phyloP scores from a whole-genome alignment of 176 grass and related monocot genomes.

The Juncus effusus region DNA sequence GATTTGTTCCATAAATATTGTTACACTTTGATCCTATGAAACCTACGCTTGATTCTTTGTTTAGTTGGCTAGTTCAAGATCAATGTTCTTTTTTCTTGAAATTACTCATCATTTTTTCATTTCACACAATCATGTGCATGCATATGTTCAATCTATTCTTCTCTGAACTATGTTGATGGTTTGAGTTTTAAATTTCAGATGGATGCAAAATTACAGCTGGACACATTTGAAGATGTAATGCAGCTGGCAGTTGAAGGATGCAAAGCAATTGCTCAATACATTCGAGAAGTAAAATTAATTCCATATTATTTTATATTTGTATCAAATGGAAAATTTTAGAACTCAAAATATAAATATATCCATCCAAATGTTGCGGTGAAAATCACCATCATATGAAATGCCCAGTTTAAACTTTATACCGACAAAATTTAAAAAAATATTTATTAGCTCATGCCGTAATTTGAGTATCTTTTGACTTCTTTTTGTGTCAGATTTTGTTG shows the following conservation, averaged over 20 bases:
- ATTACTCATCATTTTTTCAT: no score
- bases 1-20: no score
- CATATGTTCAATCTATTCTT: slow-evolving; percentile 11
- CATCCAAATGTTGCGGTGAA: not conserved
- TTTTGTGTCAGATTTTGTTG: slow-evolving; percentile 54
- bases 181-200: slow-evolving; percentile 48
- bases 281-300: slow-evolving; percentile 46
- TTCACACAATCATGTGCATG: no score
- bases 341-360: not conserved
- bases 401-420: not conserved
- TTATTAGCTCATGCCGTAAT: not conserved
- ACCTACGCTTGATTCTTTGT: not conserved
- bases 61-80: not conserved
- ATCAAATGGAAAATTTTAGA: slow-evolving; percentile 28
- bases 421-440: not conserved
- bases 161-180: slow-evolving; percentile 13
- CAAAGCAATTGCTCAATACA: slow-evolving; percentile 84
- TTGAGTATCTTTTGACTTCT: not conserved
- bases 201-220: slow-evolving; percentile 82
- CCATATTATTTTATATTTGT: slow-evolving; percentile 15
- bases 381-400: not conserved
- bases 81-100: not conserved
- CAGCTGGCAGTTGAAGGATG: slow-evolving; percentile 88
- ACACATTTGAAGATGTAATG: slow-evolving; percentile 95
- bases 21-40: no score